Conservation (phyloP, 768 basidiomycete species). For the Mycena olivaceomarginata region DNA sequence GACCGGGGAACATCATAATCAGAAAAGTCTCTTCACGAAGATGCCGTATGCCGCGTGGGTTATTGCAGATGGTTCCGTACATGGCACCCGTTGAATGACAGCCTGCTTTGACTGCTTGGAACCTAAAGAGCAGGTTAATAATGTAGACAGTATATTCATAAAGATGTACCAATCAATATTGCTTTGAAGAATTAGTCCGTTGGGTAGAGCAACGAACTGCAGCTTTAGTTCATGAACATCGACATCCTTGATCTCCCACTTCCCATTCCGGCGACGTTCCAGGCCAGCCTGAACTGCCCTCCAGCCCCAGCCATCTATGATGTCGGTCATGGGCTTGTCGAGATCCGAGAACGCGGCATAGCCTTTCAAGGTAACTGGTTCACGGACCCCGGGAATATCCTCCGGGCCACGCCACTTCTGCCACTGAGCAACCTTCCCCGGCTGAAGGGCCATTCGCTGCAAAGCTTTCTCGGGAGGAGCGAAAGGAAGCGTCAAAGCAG, state of each 20-base stretch:
- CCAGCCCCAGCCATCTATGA: conserved; percentile 53
- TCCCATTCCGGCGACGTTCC: conserved; percentile 36
- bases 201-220: conserved; percentile 47
- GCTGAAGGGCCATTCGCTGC: conserved; percentile 37
- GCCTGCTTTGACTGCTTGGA: conserved; percentile 41
- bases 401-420: conserved; percentile 47
- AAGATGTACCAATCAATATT: conserved; percentile 50
- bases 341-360: conserved; percentile 33
- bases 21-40: conserved; percentile 48
- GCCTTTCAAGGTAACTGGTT: conserved; percentile 37
- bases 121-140: conserved; percentile 39
- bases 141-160: neutral
- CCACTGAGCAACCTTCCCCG: conserved; percentile 26
- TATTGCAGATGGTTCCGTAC: conserved; percentile 47
- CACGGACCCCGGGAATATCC: conserved; percentile 42
- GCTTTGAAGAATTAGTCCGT: conserved; percentile 46
- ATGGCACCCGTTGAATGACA: conserved; percentile 51
- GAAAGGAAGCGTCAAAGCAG: conserved; percentile 47
- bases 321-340: conserved; percentile 41
- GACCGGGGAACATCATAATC: conserved; percentile 47
- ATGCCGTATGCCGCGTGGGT: conserved; percentile 44
- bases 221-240: conserved; percentile 45
- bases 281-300: conserved; percentile 35
- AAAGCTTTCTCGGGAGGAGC: conserved; percentile 39
- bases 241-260: conserved; percentile 47